Evolutionary conservation across 1,284 basidiomycete species (phyloP).

Genomic region (Malassezia pachydermatis): DNA sequence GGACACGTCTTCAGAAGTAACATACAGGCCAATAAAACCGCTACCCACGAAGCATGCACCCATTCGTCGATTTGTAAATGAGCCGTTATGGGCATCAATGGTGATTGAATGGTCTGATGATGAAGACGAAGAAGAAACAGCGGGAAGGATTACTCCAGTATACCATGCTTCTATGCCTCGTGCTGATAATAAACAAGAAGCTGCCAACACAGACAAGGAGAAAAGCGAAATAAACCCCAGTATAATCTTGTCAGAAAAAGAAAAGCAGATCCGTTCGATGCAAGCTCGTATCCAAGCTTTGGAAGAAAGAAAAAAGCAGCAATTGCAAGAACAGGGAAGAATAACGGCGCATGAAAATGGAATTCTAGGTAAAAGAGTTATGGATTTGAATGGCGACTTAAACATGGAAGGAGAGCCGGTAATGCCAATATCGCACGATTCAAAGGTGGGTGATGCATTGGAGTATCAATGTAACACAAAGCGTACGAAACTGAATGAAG

Average conservation of each 20-base stretch:
- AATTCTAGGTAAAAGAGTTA: too few relatives aligned
- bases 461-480: background rate
- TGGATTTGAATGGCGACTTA: too few relatives aligned
- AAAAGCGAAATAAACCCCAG: background rate
- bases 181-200: background rate
- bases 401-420: too few relatives aligned
- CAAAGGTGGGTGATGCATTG: slow-evolving; percentile 1
- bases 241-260: slow-evolving; percentile 2
- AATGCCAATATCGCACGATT: too few relatives aligned
- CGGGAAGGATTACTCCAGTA: background rate
- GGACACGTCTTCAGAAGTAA: background rate
- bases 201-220: background rate
- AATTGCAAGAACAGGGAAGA: background rate
- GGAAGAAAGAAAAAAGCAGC: slow-evolving; percentile 1
- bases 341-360: too few relatives aligned
- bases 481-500: background rate
- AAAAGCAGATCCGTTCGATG: slow-evolving; percentile 13
- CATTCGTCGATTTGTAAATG: slow-evolving; percentile 1
- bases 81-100: background rate
- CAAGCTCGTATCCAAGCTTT: slow-evolving; percentile 3
- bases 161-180: background rate
- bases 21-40: background rate
- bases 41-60: background rate
- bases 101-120: slow-evolving; percentile 16
- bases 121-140: slow-evolving; percentile 3